These are phyloP conservation scores for Xylariaceae sp. DNA, from an alignment of 2,329 filamentous ascomycete species.

Conservation along the genomic window DNA sequence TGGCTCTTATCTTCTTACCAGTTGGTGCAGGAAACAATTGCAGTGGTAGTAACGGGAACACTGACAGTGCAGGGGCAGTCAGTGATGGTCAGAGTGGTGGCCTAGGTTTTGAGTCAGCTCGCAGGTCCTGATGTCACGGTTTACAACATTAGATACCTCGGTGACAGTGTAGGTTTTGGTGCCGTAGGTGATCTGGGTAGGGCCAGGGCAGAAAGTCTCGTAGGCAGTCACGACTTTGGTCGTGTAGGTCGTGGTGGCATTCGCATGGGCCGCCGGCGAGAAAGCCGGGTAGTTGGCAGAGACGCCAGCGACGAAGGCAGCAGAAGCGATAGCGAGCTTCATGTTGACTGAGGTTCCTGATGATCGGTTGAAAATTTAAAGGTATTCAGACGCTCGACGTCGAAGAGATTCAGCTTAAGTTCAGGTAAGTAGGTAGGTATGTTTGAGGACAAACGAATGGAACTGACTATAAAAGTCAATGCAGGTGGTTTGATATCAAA, in stretches of 20 bases:
- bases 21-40: conserved; percentile 38
- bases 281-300: conserved; percentile 22
- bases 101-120: conserved; percentile 35
- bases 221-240: conserved; percentile 64
- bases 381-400: neutral
- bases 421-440: conserved; percentile 26
- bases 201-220: conserved; percentile 67
- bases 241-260: conserved; percentile 48
- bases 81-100: conserved; percentile 66
- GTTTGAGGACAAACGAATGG: conserved; percentile 45
- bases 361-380: conserved; percentile 27
- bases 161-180: conserved; percentile 65
- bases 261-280: conserved; percentile 15
- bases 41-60: conserved; percentile 51
- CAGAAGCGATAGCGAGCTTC: conserved; percentile 55
- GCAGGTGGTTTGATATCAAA: conserved; percentile 32
- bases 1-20: conserved; percentile 24
- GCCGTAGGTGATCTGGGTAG: conserved; percentile 60
- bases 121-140: neutral
- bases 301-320: conserved; percentile 48
- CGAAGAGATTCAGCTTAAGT: conserved; percentile 15
- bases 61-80: conserved; percentile 66
- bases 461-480: conserved; percentile 54
- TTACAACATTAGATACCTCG: conserved; percentile 40
- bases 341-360: conserved; percentile 51